These are phyloP conservation scores for Lindgomyces ingoldianus DNA, from an alignment of 495 filamentous ascomycete genomes.

Conservation along the genomic window DNA sequence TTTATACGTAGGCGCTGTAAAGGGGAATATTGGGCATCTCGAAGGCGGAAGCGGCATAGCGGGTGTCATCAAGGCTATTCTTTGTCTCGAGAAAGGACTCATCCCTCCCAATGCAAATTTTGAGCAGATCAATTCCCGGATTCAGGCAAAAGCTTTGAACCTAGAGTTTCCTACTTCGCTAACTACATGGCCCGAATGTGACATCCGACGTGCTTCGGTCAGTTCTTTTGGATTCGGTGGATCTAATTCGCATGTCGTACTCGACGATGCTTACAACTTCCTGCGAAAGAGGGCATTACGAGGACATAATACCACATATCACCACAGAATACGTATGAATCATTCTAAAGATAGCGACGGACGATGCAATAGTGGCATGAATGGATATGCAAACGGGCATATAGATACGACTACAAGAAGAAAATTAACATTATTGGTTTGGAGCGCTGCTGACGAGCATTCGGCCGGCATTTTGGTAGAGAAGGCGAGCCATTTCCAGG, in stretches of 20 bases:
- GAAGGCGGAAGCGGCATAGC: conserved; percentile 47
- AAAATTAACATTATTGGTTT: too few relatives aligned
- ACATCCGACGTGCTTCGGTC: conserved; percentile 40
- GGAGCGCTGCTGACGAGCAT: conserved; percentile 2
- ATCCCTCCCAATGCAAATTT: conserved; percentile 45
- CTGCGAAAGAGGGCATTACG: background rate
- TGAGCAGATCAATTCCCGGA: conserved; percentile 46
- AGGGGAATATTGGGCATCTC: conserved; percentile 46
- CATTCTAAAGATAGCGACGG: too few relatives aligned
- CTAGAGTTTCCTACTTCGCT: conserved; percentile 8
- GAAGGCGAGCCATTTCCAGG: conserved; percentile 5
- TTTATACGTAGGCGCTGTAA: conserved; percentile 34
- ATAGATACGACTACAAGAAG: too few relatives aligned
- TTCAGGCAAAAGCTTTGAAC: conserved; percentile 15
- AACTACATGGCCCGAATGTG: conserved; percentile 2
- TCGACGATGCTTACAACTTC: conserved; percentile 41
- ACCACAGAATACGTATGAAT: background rate
- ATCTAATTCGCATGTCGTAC: conserved; percentile 40
- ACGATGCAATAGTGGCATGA: too few relatives aligned
- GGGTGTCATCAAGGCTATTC: conserved; percentile 45
- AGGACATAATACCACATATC: conserved; percentile 1
- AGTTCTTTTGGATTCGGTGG: conserved; percentile 49
- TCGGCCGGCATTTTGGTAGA: background rate
- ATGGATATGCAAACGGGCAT: too few relatives aligned
- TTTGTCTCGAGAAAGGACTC: conserved; percentile 42